These are phyloP conservation scores for Casaregolazyma suthepensis DNA, from an alignment of 1,139 yeast genomes.

Conservation along the genomic window DNA sequence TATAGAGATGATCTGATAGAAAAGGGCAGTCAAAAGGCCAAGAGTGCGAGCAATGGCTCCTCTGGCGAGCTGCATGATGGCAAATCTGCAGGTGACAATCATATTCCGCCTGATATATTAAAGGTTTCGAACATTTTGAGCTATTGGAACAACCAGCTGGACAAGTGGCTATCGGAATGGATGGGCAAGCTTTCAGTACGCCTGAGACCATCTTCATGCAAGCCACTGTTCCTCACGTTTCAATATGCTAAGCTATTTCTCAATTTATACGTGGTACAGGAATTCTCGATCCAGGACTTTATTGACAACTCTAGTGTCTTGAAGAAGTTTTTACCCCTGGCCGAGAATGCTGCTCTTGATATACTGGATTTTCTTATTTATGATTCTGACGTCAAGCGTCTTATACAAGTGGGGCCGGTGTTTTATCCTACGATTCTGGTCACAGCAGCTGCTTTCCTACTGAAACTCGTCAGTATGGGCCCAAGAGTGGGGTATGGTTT, in stretches of 20 bases:
- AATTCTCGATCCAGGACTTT: constrained; percentile 5
- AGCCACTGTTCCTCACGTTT: constrained; percentile 23
- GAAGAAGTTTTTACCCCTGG: constrained; percentile 14
- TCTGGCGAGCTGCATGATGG: not conserved
- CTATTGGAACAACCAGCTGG: constrained; percentile 24
- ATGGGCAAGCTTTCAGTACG: constrained; percentile 22
- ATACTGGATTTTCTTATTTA: constrained; percentile 22
- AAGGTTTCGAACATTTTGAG: constrained; percentile 12
- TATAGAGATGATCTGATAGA: constrained; percentile 20
- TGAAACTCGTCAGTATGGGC: constrained; percentile 19
- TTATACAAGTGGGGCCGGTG: constrained; percentile 22
- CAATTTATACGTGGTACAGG: constrained; percentile 17
- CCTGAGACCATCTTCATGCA: constrained; percentile 23
- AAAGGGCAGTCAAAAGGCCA: constrained; percentile 4
- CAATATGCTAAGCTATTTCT: constrained; percentile 25
- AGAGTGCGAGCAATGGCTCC: not conserved
- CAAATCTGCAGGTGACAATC: not conserved
- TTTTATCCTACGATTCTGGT: constrained; percentile 25
- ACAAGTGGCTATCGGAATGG: constrained; percentile 25
- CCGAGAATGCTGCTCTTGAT: constrained; percentile 24
- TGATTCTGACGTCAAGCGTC: constrained; percentile 23
- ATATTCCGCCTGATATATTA: not conserved
- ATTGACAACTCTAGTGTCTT: constrained; percentile 11
- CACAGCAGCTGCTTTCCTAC: constrained; percentile 23
- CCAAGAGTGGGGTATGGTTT: constrained; percentile 13